A percentile compares a stretch with the other conserved stretches of the same genome.
Evolutionary conservation across 306 rosid species (phyloP).

Genomic region (Glycine latifolia): DNA sequence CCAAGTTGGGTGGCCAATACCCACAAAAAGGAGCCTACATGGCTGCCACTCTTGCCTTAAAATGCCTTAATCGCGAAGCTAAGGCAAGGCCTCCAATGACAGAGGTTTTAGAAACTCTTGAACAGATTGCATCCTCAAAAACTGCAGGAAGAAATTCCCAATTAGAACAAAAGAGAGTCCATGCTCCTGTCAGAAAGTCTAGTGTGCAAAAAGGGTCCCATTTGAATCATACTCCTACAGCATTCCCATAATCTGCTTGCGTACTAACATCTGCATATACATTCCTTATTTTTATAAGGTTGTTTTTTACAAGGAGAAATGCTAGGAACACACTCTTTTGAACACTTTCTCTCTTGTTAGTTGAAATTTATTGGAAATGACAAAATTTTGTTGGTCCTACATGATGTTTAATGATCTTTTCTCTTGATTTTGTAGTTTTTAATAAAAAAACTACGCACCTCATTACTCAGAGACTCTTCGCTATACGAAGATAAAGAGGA

Average conservation of each 20-base stretch:
- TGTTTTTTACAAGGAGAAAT: background rate
- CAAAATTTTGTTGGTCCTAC: too few species aligned
- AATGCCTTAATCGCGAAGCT: constrained; percentile 72
- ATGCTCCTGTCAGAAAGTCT: constrained; percentile 45
- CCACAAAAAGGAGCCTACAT: constrained; percentile 74
- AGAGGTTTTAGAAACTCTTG: constrained; percentile 71
- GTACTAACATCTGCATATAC: constrained; percentile 51
- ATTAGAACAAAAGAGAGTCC: constrained; percentile 50
- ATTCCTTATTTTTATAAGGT: constrained; percentile 44
- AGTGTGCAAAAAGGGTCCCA: constrained; percentile 54
- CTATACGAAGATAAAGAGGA: too few species aligned
- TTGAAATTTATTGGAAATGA: too few species aligned
- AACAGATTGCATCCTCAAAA: constrained; percentile 67
- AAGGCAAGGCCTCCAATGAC: constrained; percentile 81
- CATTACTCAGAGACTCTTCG: too few species aligned
- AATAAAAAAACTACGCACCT: too few species aligned
- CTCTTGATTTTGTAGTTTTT: too few species aligned
- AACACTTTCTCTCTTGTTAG: too few species aligned
- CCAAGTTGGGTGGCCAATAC: constrained; percentile 84
- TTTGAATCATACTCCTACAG: constrained; percentile 52
- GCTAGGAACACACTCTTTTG: too few species aligned
- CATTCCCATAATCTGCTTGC: constrained; percentile 61
- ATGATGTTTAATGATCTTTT: too few species aligned
- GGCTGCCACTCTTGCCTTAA: constrained; percentile 73
- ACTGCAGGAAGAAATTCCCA: constrained; percentile 52